phyloP scores from a whole-genome alignment of 225 moss, liverwort and hornwort genomes.

The Polytrichum commune region DNA sequence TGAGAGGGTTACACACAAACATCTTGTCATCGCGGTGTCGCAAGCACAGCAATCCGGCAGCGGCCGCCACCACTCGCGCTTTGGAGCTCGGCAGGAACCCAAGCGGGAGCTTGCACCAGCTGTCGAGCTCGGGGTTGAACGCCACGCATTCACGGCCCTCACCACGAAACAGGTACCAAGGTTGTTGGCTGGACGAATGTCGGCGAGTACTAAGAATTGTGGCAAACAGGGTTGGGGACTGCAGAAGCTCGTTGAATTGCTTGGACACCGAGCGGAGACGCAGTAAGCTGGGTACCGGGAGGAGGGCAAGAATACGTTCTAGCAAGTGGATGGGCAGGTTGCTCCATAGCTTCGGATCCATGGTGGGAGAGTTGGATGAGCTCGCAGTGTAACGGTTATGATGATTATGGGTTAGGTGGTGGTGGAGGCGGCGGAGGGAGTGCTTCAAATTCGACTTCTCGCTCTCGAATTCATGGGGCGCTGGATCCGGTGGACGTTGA shows the following conservation, averaged over 20 bases:
- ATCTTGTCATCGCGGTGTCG: conserved; percentile 66
- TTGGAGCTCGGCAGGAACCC: conserved; percentile 55
- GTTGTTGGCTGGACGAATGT: conserved; percentile 7
- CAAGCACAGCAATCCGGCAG: conserved; percentile 71
- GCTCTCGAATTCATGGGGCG: no score
- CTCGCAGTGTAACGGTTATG: no score
- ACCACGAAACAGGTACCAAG: conserved; percentile 74
- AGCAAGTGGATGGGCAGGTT: conserved; percentile 62
- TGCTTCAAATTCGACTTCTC: no score
- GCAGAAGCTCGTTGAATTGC: conserved; percentile 52
- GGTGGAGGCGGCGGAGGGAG: no score
- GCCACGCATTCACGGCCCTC: conserved; percentile 72
- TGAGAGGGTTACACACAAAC: conserved; percentile 75
- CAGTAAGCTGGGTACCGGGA: conserved; percentile 65
- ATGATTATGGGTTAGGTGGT: no score
- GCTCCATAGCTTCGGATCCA: conserved; percentile 63
- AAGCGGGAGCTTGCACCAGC: conserved; percentile 65
- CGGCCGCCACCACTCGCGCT: conserved; percentile 65
- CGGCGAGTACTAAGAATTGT: neutral
- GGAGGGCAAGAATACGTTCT: conserved; percentile 51
- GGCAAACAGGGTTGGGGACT: conserved; percentile 42
- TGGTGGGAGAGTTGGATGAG: neutral
- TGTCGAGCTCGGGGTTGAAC: conserved; percentile 49
- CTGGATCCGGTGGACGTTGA: neutral
- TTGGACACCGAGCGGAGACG: conserved; percentile 66